Base-by-base conservation (phyloP, 371 early-diverging fungal genomes). In the Apophysomyces variabilis region DNA sequence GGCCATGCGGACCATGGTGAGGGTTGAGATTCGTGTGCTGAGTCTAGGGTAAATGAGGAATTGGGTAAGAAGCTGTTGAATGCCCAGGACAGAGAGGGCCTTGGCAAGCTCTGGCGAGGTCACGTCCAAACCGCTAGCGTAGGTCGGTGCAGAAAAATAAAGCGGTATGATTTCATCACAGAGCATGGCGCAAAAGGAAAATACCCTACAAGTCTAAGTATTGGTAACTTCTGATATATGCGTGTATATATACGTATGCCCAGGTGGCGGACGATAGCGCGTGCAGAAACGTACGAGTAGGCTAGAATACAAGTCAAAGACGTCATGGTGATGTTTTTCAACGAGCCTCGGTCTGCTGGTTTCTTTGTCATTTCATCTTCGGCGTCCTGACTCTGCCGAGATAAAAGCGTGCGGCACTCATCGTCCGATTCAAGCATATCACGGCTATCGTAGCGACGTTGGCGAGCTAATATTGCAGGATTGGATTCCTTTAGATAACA, bases 401-500 rank as follows among this genome's bases (percentile, higher is more conserved):
- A 50, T 11, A 50, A 50, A 7, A 50, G 54, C 21, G 54, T 50
- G 54, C 54, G 54, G 21, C 54, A 50, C 54, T 50, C 54, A 21
- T n/a, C 21, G 21, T 50, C 54, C 16, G 54, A 45, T 44, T 54
- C 59, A 35, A 57, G 56, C n/a, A 39, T 11, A 7, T 50, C 54
- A 9, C 21, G 44, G 57, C 67, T 12, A 63, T 21, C 8, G 63
- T 62, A 61, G 54, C n/a, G 50, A 56, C 18, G 54, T 14, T 35
- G 61, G 11, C 44, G 39, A 16, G 65, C 67, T 7, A 72, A 13
- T 4, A 72, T 64, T 12, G 14, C 61, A 3, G 76, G 72, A 26
- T 78, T 70, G 7, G 95, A 92, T 66, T 96, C 96, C 39, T 93
- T 83, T 12, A 95, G 72, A 59, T 77, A 90, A 61, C 91, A 80